phyloP scores from a whole-genome alignment of 225 moss, liverwort and hornwort genomes.

The Lunularia cruciata region DNA sequence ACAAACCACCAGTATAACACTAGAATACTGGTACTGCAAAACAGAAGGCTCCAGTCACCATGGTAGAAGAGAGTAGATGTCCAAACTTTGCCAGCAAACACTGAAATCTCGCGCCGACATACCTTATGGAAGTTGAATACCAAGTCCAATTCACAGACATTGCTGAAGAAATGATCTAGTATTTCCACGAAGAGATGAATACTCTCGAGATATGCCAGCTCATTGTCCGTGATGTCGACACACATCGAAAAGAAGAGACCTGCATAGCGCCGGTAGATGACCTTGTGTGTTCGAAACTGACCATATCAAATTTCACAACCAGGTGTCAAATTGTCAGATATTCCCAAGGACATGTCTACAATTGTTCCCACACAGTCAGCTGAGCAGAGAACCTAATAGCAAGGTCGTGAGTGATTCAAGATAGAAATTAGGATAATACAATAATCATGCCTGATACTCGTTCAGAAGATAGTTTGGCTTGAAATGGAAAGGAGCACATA shows the following conservation, averaged over 20 bases:
- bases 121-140: conserved; percentile 99
- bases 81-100: too few relatives aligned
- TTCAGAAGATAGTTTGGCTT: neutral
- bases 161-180: conserved; percentile 99
- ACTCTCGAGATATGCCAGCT: conserved; percentile 96
- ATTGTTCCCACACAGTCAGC: too few relatives aligned
- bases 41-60: too few relatives aligned
- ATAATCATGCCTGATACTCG: too few relatives aligned
- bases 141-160: conserved; percentile 98
- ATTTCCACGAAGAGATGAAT: conserved; percentile 99
- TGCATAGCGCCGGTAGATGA: conserved; percentile 95
- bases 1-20: too few relatives aligned
- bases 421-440: too few relatives aligned
- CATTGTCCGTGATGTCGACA: conserved; percentile 98
- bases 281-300: conserved; percentile 98
- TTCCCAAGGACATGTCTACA: too few relatives aligned
- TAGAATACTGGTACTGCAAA: too few relatives aligned
- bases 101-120: neutral
- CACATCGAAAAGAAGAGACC: conserved; percentile 99
- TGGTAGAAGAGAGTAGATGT: too few relatives aligned
- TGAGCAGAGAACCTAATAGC: too few relatives aligned
- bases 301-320: conserved; percentile 8
- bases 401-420: too few relatives aligned
- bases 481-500: conserved; percentile 15
- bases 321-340: neutral